Evolutionary conservation across 495 filamentous ascomycete species (phyloP).

Genomic region (Lepraria neglecta): DNA sequence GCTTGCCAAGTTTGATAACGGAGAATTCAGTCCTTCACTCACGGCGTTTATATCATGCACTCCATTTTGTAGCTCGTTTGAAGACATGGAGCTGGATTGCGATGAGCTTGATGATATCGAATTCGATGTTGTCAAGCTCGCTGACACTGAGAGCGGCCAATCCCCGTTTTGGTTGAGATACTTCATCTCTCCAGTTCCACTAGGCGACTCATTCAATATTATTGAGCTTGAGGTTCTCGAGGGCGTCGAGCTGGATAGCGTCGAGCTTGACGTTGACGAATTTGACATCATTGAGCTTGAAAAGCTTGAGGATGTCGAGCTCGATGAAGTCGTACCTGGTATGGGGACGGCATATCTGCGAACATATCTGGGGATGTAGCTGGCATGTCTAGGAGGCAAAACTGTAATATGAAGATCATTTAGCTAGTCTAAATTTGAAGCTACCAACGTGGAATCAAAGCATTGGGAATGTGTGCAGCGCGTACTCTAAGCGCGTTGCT

Average conservation of each 20-base stretch:
- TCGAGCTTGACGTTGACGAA: neutral
- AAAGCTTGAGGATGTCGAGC: neutral
- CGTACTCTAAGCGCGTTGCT: neutral
- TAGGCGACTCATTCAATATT: no score
- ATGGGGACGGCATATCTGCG: neutral
- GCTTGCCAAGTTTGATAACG: neutral
- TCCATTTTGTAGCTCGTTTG: neutral
- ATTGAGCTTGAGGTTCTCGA: no score
- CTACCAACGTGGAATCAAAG: neutral
- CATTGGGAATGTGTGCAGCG: neutral
- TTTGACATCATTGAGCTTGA: neutral
- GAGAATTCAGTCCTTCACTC: no score
- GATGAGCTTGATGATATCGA: no score
- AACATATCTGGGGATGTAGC: neutral
- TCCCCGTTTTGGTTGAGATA: no score
- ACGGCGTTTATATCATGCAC: neutral
- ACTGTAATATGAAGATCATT: neutral
- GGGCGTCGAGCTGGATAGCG: neutral
- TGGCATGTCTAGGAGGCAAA: neutral
- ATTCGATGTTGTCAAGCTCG: no score
- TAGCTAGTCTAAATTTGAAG: neutral
- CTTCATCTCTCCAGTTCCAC: no score
- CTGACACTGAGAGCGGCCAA: no score
- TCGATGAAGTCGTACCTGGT: neutral
- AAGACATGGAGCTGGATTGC: neutral